Evolutionary conservation across 228 moss, liverwort and hornwort species (phyloP), one percentile per base, ranked within the genome.

Genomic region (Sphagnum magellanicum): DNA sequence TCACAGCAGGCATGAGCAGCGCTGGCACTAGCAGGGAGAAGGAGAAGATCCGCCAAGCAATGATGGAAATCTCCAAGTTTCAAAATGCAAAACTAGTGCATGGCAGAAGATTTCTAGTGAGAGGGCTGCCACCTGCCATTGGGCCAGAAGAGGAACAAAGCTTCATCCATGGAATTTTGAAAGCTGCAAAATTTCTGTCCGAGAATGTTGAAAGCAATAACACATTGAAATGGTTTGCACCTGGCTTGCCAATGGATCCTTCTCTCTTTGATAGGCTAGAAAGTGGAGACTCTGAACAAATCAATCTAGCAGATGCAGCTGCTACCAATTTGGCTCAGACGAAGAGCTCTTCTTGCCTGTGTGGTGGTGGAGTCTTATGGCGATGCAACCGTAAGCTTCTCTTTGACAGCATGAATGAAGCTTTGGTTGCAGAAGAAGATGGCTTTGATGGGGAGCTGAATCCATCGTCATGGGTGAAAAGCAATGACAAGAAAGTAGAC

Each of bases 381-480:
- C 73, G 84, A 16, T 81, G 81, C 32, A 78, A 84, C 63, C 81
- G 84, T 11, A 84, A 78, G 69, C 78, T 84, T 50, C 84, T 84
- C 71, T 84, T 84, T 47, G 84, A 84, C 9, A 81, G 81, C 50
- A 74, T 84, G 49, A 84, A 84, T 63, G 84, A 84, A 61, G 81
- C 78, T 0, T 76, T 84, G 50, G 76, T 76, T 4, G 76, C 78
- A 13, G 70, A 76, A 32, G 32, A 32, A 51, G 63, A 67, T 50
- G 67, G 78, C 50, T 68, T 48, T 11, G 78, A 81, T 61, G 78
- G 74, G 52, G 84, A 84, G 53, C 69, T 78, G 10, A 69, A 72
- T 51, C 81, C 78, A 32, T 32, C 32, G 3, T 32, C 1, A 48
- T 81, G 84, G 76, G 12, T 53, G 74, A 48, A 71, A 51, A 48